Conservation (phyloP, 169 alveolate genomes). For the Cryptosporidium andersoni region DNA sequence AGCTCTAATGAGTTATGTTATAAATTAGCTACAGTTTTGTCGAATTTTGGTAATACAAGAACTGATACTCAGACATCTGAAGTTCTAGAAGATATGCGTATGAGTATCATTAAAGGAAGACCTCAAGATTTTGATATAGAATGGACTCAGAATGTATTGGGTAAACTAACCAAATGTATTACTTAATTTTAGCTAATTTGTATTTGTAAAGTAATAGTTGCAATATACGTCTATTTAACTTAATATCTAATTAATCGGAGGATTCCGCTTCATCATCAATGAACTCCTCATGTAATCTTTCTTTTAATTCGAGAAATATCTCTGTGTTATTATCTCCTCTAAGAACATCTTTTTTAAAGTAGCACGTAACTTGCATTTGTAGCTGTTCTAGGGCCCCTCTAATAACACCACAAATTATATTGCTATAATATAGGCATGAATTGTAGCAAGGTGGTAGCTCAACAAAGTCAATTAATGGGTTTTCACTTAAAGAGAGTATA, state of each 20-base stretch:
- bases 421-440: conserved; percentile 80
- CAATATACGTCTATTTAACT: background rate
- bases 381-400: conserved; percentile 88
- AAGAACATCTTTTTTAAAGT: conserved; percentile 80
- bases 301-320: conserved; percentile 78
- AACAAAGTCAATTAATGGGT: conserved; percentile 89
- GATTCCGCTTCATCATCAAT: conserved; percentile 42
- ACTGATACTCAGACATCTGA: conserved; percentile 8
- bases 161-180: conserved; percentile 19
- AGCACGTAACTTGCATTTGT: conserved; percentile 80
- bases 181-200: background rate
- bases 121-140: conserved; percentile 18
- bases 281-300: conserved; percentile 66
- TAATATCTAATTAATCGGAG: background rate
- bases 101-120: conserved; percentile 1
- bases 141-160: conserved; percentile 22
- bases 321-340: conserved; percentile 85
- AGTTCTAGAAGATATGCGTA: conserved; percentile 3
- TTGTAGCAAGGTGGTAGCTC: conserved; percentile 83
- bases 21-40: background rate
- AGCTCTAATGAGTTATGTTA: conserved; percentile 9
- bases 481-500: conserved; percentile 78
- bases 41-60: conserved; percentile 4
- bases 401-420: conserved; percentile 86
- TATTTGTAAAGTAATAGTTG: background rate